Evolutionary conservation across 352 stramenopile genomes (phyloP).

Genomic region (Plasmopara muralis): DNA sequence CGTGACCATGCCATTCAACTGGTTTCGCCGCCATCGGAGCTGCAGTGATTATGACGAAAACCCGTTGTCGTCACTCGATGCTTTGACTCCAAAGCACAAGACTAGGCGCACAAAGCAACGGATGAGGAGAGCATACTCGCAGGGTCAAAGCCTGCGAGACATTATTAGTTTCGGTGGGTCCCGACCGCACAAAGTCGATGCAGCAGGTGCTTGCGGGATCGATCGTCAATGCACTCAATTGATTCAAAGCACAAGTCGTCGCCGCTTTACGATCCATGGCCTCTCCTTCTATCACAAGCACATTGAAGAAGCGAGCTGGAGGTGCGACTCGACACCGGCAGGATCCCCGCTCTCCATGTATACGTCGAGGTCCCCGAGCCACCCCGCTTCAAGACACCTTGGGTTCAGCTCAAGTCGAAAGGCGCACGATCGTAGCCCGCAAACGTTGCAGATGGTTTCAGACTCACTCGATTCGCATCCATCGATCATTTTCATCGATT

Average conservation of each 20-base stretch:
- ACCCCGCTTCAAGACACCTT: conserved; percentile 8
- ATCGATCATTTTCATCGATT: conserved; percentile 34
- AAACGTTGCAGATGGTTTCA: conserved; percentile 6
- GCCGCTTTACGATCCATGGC: conserved; percentile 28
- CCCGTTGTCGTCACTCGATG: conserved; percentile 5
- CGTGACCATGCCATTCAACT: conserved; percentile 20
- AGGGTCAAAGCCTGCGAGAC: conserved; percentile 9
- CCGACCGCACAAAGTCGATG: conserved; percentile 10
- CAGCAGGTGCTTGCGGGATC: conserved; percentile 4
- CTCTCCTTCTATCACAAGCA: conserved; percentile 16
- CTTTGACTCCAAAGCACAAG: conserved; percentile 9
- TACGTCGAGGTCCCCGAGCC: conserved; percentile 5
- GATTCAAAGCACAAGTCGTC: conserved; percentile 19
- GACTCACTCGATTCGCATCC: conserved; percentile 15
- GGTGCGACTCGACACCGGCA: conserved; percentile 10
- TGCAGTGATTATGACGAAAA: conserved; percentile 8
- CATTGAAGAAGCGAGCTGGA: conserved; percentile 10
- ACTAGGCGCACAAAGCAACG: conserved; percentile 11
- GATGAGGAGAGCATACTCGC: conserved; percentile 13
- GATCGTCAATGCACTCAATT: conserved; percentile 18
- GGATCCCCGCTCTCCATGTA: conserved; percentile 15
- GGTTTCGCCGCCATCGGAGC: conserved; percentile 17
- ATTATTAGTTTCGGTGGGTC: conserved; percentile 10
- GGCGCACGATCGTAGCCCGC: conserved; percentile 7
- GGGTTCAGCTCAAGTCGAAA: conserved; percentile 7